Evolutionary conservation across 2,329 filamentous ascomycete genomes (phyloP).

Genomic region (Arthrobotrys pseudoclavata): DNA sequence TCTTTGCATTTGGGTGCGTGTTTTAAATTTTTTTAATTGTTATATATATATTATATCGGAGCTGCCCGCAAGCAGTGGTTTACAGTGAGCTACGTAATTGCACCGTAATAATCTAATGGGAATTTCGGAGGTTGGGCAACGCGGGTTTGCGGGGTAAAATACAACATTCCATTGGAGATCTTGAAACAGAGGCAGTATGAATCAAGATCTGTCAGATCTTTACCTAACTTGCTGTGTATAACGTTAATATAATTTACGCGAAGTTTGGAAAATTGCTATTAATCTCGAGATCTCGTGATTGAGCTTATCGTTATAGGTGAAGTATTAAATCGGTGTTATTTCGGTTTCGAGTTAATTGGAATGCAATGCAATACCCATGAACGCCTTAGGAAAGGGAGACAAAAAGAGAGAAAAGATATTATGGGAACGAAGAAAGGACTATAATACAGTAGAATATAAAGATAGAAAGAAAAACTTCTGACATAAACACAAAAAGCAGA

Average conservation of each 20-base stretch:
- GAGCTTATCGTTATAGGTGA: background rate
- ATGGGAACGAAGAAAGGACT: slow-evolving; percentile 10
- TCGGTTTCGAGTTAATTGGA: background rate
- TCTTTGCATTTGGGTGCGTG: slow-evolving; percentile 31
- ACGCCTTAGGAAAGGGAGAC: slow-evolving; percentile 5
- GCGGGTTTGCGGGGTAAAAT: slow-evolving; percentile 20
- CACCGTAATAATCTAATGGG: background rate
- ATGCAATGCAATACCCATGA: background rate
- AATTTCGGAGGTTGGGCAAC: slow-evolving; percentile 21
- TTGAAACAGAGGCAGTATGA: background rate
- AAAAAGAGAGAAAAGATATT: slow-evolving; percentile 3
- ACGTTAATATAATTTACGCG: background rate
- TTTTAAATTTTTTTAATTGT: background rate
- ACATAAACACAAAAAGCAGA: slow-evolving; percentile 6
- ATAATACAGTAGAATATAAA: slow-evolving; percentile 26
- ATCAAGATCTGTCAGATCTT: slow-evolving; percentile 2
- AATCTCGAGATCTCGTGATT: background rate
- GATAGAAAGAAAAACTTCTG: background rate
- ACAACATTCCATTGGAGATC: slow-evolving; percentile 11
- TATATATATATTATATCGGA: background rate
- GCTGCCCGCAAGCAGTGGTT: background rate
- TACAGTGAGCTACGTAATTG: slow-evolving; percentile 5
- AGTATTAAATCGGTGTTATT: background rate
- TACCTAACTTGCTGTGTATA: background rate
- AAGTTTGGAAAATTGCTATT: background rate